phyloP scores from a whole-genome alignment of 2,329 filamentous ascomycete species.

The Fusarium udum region DNA sequence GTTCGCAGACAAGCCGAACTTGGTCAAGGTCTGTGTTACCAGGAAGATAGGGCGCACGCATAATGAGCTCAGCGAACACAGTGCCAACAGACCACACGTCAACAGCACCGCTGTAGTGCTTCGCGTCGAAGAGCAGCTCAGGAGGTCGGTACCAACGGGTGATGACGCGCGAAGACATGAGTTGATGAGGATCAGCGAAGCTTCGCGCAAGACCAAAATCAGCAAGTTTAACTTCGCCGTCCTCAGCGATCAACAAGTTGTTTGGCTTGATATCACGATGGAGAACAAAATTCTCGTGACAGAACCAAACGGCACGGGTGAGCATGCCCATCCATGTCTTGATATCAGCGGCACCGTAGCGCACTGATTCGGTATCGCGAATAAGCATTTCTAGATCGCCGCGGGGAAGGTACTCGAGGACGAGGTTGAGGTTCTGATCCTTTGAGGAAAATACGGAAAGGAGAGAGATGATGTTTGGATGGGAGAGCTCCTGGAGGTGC shows the following conservation, averaged over 20 bases:
- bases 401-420: constrained; percentile 92
- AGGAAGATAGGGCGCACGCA: constrained; percentile 83
- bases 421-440: constrained; percentile 94
- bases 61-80: constrained; percentile 90
- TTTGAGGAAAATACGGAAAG: constrained; percentile 95
- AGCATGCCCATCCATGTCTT: constrained; percentile 99
- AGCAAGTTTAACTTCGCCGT: constrained; percentile 93
- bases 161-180: constrained; percentile 95
- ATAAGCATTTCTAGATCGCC: constrained; percentile 96
- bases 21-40: constrained; percentile 89
- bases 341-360: constrained; percentile 88
- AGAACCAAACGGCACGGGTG: constrained; percentile 92
- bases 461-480: constrained; percentile 94
- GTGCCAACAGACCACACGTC: constrained; percentile 95
- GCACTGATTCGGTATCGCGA: constrained; percentile 79
- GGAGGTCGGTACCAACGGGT: constrained; percentile 96
- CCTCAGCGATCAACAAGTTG: constrained; percentile 92
- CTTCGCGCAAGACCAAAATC: constrained; percentile 95
- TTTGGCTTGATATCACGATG: constrained; percentile 99
- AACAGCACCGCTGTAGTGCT: constrained; percentile 88
- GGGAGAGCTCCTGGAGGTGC: constrained; percentile 90
- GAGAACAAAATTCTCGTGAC: constrained; percentile 91
- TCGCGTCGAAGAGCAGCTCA: constrained; percentile 90
- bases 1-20: constrained; percentile 82
- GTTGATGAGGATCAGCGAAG: constrained; percentile 86